Conservation (phyloP, 148 eudicot genomes). For the Camellia granthamiana region DNA sequence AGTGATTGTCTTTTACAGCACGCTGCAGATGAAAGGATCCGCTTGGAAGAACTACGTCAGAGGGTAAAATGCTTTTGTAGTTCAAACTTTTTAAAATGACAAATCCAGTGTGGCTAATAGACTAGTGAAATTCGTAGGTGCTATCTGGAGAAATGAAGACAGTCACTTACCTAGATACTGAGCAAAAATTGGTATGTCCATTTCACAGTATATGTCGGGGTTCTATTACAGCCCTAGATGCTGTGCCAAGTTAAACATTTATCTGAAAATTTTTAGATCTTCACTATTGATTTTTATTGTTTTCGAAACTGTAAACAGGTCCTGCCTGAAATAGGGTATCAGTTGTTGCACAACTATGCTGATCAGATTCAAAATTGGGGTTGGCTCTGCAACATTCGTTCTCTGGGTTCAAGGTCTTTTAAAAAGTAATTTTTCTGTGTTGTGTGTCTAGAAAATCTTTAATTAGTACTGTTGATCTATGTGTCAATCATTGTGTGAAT, state of each 20-base stretch:
- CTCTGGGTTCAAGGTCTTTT: slow-evolving; percentile 57
- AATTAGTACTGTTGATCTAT: neutral
- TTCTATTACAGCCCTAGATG: slow-evolving; percentile 3
- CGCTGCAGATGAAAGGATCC: slow-evolving; percentile 98
- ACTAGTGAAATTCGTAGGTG: slow-evolving; percentile 44
- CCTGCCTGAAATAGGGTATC: slow-evolving; percentile 83
- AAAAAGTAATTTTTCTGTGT: slow-evolving; percentile 51
- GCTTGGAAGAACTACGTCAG: slow-evolving; percentile 81
- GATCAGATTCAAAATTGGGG: slow-evolving; percentile 80
- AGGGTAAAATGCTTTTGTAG: slow-evolving; percentile 47
- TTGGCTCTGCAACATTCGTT: slow-evolving; percentile 86
- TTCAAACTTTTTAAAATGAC: slow-evolving; percentile 10
- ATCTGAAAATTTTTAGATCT: neutral
- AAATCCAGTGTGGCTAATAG: slow-evolving; percentile 14
- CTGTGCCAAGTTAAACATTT: neutral
- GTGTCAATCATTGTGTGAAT: neutral
- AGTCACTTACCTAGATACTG: slow-evolving; percentile 70
- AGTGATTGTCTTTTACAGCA: slow-evolving; percentile 54
- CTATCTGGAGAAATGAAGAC: slow-evolving; percentile 78
- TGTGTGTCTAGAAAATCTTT: neutral
- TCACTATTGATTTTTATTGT: neutral
- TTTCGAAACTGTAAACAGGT: slow-evolving; percentile 39
- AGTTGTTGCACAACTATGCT: slow-evolving; percentile 73
- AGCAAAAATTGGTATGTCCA: slow-evolving; percentile 68
- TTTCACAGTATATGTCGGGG: neutral